Base-by-base conservation (phyloP, 306 rosid species). In the Benincasa hispida region DNA sequence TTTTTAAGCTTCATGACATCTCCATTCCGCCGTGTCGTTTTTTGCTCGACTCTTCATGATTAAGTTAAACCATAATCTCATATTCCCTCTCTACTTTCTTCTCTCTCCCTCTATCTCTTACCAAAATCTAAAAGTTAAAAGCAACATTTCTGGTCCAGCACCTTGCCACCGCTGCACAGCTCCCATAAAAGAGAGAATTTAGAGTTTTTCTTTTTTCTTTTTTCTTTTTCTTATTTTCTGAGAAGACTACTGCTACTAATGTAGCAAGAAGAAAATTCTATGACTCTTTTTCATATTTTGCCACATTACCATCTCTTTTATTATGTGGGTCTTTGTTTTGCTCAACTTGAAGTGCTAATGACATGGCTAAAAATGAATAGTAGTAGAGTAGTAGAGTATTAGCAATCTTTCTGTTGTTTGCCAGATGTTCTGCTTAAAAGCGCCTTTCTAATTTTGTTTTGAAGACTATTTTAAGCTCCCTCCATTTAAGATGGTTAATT, bases 1-100 rank as follows among this genome's bases (percentile, higher is more conserved):
- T 50, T 50, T 50, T 50, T 53, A 53, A 53, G 10, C 17, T 24
- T 69, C 75, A 45, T 42, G 54, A 39, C 54, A 39, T 18, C n/a
- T 67, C 54, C 73, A 76, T 47, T 80, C 78, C 83, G 76, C 72
- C 78, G 76, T 80, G 82, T 57, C 19, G 59, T 54, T 65, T 79
- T 81, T 77, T 62, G 90, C 83, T 89, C 88, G 90, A 91, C 91
- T 85, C 98, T 93, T 93, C 92, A 87, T 83, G 77, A 85, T 86
- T 93, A 93, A 93, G 98, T 86, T 89, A 93, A 86, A 56, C 24
- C 65, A 57, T 73, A 66, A 45, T 74, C 74, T 81, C 55, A 32
- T 11, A 12, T 79, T 76, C 81, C 84, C 77, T 83, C 11, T 0
- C 17, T 27, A 2, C 15, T 65, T 8, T 13, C 27, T 11, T 21